These are phyloP conservation scores for Zangia roseola DNA, from an alignment of 768 basidiomycete species.

Conservation along the genomic window DNA sequence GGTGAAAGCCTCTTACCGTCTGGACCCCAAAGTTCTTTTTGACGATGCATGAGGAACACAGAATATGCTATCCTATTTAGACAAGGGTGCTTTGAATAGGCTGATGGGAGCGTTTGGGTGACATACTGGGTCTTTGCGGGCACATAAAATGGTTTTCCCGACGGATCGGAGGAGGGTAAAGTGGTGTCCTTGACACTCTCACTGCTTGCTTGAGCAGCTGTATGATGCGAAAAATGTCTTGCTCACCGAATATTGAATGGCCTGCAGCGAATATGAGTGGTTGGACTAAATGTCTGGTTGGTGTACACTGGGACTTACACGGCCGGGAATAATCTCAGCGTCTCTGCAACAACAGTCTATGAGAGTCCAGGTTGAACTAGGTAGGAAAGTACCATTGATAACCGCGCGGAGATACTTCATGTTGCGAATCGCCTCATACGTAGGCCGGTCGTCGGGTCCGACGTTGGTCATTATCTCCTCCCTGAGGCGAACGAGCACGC, in stretches of 20 bases:
- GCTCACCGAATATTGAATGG: conserved; percentile 50
- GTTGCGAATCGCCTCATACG: conserved; percentile 53
- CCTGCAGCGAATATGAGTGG: conserved; percentile 12
- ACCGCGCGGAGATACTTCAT: conserved; percentile 67
- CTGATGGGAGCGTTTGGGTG: not conserved
- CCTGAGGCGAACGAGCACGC: conserved; percentile 45
- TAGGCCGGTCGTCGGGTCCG: conserved; percentile 47
- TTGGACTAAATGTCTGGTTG: not conserved
- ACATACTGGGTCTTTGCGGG: conserved; percentile 42
- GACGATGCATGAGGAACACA: conserved; percentile 63
- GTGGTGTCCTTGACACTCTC: conserved; percentile 47
- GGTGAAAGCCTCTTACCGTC: conserved; percentile 44
- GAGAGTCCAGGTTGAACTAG: not conserved
- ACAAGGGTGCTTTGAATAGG: not conserved
- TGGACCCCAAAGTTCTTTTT: conserved; percentile 68
- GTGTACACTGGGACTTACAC: conserved; percentile 29
- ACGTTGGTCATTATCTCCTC: conserved; percentile 55
- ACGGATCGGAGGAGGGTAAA: conserved; percentile 35
- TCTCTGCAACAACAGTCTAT: conserved; percentile 35
- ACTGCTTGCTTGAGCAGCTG: conserved; percentile 27
- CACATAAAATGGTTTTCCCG: conserved; percentile 26
- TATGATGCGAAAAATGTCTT: not conserved
- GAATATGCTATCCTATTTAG: conserved; percentile 46
- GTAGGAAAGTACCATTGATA: conserved; percentile 48
- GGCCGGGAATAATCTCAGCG: conserved; percentile 53